Evolutionary conservation across 176 grass and related monocot genomes (phyloP).

Genomic region (Oryza nivara): DNA sequence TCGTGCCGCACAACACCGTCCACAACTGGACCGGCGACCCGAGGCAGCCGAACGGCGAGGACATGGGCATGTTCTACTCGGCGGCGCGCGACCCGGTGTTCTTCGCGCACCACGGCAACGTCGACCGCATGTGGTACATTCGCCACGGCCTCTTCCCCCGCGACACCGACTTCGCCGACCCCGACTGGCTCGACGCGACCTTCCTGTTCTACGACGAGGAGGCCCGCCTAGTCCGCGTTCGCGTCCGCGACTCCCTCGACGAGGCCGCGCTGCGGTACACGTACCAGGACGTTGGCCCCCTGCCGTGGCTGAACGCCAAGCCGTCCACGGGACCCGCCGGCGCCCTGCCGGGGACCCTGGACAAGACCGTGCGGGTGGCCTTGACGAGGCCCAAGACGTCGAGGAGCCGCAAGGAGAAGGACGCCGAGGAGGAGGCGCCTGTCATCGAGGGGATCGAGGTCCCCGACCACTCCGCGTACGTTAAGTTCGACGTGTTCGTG

Average conservation of each 20-base stretch:
- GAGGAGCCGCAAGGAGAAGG: slow-evolving; percentile 56
- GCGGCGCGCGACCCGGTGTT: slow-evolving; percentile 66
- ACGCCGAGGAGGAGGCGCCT: slow-evolving; percentile 61
- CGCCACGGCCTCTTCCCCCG: slow-evolving; percentile 48
- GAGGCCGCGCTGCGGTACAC: slow-evolving; percentile 41
- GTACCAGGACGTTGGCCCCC: slow-evolving; percentile 65
- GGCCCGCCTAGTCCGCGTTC: slow-evolving; percentile 57
- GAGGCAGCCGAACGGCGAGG: slow-evolving; percentile 38
- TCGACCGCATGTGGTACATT: slow-evolving; percentile 71
- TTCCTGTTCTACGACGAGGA: slow-evolving; percentile 98
- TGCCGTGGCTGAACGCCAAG: slow-evolving; percentile 47
- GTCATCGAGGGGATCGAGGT: slow-evolving; percentile 59
- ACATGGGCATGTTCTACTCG: slow-evolving; percentile 81
- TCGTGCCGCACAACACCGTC: slow-evolving; percentile 38
- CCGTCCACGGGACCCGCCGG: neutral
- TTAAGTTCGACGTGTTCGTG: slow-evolving; percentile 81
- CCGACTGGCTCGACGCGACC: slow-evolving; percentile 70
- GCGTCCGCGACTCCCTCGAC: slow-evolving; percentile 63
- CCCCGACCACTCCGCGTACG: slow-evolving; percentile 31
- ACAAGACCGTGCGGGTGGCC: slow-evolving; percentile 25
- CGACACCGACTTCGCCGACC: slow-evolving; percentile 53
- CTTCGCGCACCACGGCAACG: slow-evolving; percentile 71
- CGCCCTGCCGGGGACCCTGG: slow-evolving; percentile 45
- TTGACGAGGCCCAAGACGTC: slow-evolving; percentile 48
- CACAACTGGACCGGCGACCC: slow-evolving; percentile 55